Conservation (phyloP, 805 yeast genomes). For the Metschnikowia dekortorum region DNA sequence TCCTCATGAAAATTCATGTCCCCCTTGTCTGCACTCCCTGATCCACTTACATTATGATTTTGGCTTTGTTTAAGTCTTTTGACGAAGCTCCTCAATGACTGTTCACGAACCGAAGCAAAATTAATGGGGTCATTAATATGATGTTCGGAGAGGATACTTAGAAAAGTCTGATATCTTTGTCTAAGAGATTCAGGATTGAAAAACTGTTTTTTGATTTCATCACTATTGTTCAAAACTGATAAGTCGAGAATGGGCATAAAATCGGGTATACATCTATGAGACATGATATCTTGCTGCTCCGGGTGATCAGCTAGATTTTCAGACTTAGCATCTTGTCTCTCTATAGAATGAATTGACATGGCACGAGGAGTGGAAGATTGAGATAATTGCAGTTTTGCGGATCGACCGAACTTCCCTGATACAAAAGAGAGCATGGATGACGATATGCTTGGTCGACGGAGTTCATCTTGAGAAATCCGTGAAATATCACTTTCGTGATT, state of each 20-base stretch:
- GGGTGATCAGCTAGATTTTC: neutral
- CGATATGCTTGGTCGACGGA: conserved; percentile 2
- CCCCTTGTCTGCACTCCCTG: neutral
- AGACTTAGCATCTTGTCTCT: neutral
- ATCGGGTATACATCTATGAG: conserved; percentile 1
- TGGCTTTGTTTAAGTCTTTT: conserved; percentile 6
- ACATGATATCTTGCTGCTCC: neutral
- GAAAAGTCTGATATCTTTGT: conserved; percentile 28
- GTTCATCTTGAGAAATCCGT: neutral
- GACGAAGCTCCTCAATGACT: conserved; percentile 28
- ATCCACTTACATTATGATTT: neutral
- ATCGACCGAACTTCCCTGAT: conserved; percentile 1
- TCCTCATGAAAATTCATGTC: conserved; percentile 19
- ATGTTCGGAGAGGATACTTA: conserved; percentile 27
- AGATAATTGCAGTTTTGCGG: neutral
- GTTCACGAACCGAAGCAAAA: conserved; percentile 32
- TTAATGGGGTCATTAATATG: conserved; percentile 35
- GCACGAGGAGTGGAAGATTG: neutral
- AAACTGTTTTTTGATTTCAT: conserved; percentile 19
- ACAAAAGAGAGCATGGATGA: conserved; percentile 3
- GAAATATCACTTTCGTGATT: neutral
- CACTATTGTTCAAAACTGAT: conserved; percentile 22
- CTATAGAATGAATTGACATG: neutral
- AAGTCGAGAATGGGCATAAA: conserved; percentile 9
- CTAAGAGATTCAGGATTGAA: conserved; percentile 27